A percentile compares a stretch with the other conserved stretches of the same genome.
Conservation (phyloP, 495 filamentous ascomycete genomes). For the Podospora anserina region DNA sequence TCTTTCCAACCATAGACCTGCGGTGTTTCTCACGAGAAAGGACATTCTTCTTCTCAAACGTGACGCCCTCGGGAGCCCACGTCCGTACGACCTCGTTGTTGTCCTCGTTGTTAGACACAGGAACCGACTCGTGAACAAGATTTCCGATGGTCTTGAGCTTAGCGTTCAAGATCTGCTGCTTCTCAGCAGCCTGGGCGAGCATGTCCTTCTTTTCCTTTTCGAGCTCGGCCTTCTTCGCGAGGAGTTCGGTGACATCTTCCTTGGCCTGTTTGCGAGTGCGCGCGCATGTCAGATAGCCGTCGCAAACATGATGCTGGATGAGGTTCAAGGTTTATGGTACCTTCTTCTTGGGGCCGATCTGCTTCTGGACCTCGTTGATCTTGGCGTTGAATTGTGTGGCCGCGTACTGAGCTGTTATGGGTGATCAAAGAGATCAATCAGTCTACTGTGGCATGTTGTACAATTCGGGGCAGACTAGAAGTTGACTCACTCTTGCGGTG, state of each 20-base stretch:
- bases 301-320: background rate
- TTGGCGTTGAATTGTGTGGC: slow-evolving; percentile 73
- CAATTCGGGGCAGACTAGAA: background rate
- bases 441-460: background rate
- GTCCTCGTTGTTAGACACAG: slow-evolving; percentile 90
- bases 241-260: slow-evolving; percentile 79
- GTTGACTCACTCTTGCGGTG: slow-evolving; percentile 67
- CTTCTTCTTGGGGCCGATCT: slow-evolving; percentile 92
- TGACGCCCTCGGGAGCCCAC: slow-evolving; percentile 74
- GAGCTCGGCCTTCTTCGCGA: slow-evolving; percentile 70
- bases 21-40: slow-evolving; percentile 36
- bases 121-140: slow-evolving; percentile 87
- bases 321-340: slow-evolving; percentile 35
- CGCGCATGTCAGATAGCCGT: background rate
- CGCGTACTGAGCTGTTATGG: slow-evolving; percentile 56
- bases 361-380: slow-evolving; percentile 84
- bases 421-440: background rate
- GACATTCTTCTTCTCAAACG: slow-evolving; percentile 56
- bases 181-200: slow-evolving; percentile 67
- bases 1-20: slow-evolving; percentile 14
- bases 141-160: slow-evolving; percentile 89
- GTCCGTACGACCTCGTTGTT: slow-evolving; percentile 71
- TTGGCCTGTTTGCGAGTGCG: slow-evolving; percentile 56
- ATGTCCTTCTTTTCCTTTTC: slow-evolving; percentile 77
- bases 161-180: slow-evolving; percentile 61